Conservation (phyloP, 495 filamentous ascomycete species). For the Hypoxylon subgilvum region DNA sequence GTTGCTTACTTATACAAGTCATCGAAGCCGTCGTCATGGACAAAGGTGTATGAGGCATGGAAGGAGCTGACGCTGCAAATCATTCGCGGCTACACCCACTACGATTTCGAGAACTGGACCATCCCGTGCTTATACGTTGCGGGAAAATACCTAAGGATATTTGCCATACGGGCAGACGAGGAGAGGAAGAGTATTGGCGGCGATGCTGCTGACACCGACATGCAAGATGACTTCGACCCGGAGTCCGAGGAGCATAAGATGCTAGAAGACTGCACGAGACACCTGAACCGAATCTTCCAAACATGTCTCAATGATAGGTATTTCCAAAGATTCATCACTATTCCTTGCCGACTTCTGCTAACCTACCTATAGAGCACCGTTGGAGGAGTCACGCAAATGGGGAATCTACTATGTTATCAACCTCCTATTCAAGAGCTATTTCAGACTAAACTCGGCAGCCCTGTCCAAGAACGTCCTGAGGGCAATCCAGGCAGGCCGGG, state of each 20-base stretch:
- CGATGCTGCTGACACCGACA: slow-evolving; percentile 50
- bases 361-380: slow-evolving; percentile 65
- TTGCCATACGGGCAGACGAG: slow-evolving; percentile 87
- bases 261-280: slow-evolving; percentile 85
- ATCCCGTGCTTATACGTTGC: slow-evolving; percentile 84
- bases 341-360: slow-evolving; percentile 27
- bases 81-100: slow-evolving; percentile 74
- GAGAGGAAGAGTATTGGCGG: slow-evolving; percentile 58
- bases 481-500: slow-evolving; percentile 69
- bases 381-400: slow-evolving; percentile 95
- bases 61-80: slow-evolving; percentile 74
- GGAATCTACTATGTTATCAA: slow-evolving; percentile 92
- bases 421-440: slow-evolving; percentile 96
- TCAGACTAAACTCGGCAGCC: slow-evolving; percentile 87
- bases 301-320: slow-evolving; percentile 89
- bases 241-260: slow-evolving; percentile 76
- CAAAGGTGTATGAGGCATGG: slow-evolving; percentile 81
- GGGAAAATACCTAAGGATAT: slow-evolving; percentile 80
- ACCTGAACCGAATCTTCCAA: slow-evolving; percentile 87
- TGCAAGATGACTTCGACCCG: slow-evolving; percentile 78
- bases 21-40: slow-evolving; percentile 65
- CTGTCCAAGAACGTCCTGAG: slow-evolving; percentile 89
- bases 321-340: slow-evolving; percentile 24
- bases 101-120: slow-evolving; percentile 80
- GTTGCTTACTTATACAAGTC: slow-evolving; percentile 11